Percentiles rank a stretch among this genome's conserved stretches.
These are phyloP conservation scores for Hypoxylon sp. DNA, from an alignment of 2,329 filamentous ascomycete genomes.

Conservation along the genomic window DNA sequence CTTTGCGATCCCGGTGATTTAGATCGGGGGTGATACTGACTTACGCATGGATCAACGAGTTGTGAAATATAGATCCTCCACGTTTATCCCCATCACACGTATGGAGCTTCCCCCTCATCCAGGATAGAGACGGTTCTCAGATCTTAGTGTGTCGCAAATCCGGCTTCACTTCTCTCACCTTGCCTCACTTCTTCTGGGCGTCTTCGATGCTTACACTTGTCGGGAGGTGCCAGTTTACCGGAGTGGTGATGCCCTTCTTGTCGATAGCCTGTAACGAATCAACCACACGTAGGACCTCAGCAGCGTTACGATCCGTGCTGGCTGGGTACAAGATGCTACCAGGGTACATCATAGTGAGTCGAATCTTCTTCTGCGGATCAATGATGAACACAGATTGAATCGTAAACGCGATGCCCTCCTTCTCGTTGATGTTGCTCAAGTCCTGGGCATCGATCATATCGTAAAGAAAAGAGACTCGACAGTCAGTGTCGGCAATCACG, in stretches of 20 bases:
- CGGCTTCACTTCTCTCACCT: conserved; percentile 72
- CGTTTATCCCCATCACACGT: background rate
- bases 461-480: conserved; percentile 54
- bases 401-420: conserved; percentile 68
- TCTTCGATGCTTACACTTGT: conserved; percentile 68
- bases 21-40: background rate
- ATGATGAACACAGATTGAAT: conserved; percentile 75
- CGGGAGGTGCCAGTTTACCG: conserved; percentile 65
- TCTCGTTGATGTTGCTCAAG: conserved; percentile 55
- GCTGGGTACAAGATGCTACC: conserved; percentile 74
- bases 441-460: conserved; percentile 53
- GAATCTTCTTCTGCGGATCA: conserved; percentile 74
- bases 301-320: conserved; percentile 69
- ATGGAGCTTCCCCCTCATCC: too few relatives aligned
- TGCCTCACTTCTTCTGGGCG: conserved; percentile 69
- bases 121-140: conserved; percentile 8
- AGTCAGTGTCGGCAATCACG: conserved; percentile 59
- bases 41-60: background rate
- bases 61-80: background rate
- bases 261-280: conserved; percentile 70
- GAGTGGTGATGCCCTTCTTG: conserved; percentile 70
- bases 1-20: background rate
- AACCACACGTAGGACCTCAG: conserved; percentile 69
- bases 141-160: conserved; percentile 28
- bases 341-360: conserved; percentile 72